Percentiles rank a stretch among this genome's conserved stretches.
phyloP scores from a whole-genome alignment of 441 rosid genomes.

The Erysimum pusillum region DNA sequence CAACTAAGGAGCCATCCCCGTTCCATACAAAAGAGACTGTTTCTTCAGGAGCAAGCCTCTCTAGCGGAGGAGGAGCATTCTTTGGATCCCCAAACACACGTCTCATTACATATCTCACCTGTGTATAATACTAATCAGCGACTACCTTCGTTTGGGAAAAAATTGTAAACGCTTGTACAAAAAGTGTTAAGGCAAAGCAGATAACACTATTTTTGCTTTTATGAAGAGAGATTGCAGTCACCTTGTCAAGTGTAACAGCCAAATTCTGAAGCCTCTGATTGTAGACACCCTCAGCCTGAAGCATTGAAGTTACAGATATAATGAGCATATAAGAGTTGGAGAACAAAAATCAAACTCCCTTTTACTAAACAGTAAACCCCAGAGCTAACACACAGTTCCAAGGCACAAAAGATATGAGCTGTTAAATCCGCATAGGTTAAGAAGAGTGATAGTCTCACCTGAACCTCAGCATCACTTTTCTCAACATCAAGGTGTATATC shows the following conservation, averaged over 20 bases:
- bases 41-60: conserved; percentile 85
- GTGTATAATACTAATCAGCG: conserved; percentile 42
- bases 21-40: conserved; percentile 82
- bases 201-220: conserved; percentile 25
- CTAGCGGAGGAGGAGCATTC: conserved; percentile 96
- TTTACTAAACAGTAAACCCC: conserved; percentile 34
- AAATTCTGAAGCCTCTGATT: conserved; percentile 99
- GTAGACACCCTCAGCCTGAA: conserved; percentile 99
- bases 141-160: conserved; percentile 22
- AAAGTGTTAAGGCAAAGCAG: conserved; percentile 24
- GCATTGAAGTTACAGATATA: conserved; percentile 36
- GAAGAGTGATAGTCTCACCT: conserved; percentile 61
- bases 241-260: conserved; percentile 99
- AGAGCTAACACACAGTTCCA: conserved; percentile 23
- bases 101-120: conserved; percentile 99
- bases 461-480: conserved; percentile 98
- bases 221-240: conserved; percentile 46
- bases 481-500: conserved; percentile 87
- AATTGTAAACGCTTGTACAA: conserved; percentile 3
- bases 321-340: conserved; percentile 30
- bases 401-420: conserved; percentile 20
- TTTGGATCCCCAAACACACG: conserved; percentile 91
- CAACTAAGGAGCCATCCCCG: conserved; percentile 91
- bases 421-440: conserved; percentile 10
- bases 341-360: neutral